Percentiles rank a stretch among this genome's conserved stretches.
phyloP scores from a whole-genome alignment of 257 asterid genomes.

The Osmanthus fragrans region DNA sequence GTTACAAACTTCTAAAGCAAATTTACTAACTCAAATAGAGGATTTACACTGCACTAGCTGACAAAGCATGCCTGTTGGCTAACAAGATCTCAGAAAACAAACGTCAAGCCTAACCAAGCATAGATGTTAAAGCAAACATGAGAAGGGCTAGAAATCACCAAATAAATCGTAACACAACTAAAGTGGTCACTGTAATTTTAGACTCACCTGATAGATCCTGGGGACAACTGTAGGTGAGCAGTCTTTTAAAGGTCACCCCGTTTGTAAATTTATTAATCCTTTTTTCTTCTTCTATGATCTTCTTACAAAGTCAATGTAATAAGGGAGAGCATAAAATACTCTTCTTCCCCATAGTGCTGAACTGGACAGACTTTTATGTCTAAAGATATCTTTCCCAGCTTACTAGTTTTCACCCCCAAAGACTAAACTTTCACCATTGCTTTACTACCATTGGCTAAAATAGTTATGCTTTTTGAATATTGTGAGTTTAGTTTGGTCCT shows the following conservation, averaged over 20 bases:
- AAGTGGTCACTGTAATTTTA: neutral
- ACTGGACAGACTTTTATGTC: neutral
- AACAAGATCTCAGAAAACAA: neutral
- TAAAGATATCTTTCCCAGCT: neutral
- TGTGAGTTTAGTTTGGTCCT: neutral
- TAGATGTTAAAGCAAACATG: neutral
- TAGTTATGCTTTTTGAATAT: neutral
- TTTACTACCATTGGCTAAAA: neutral
- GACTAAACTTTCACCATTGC: neutral
- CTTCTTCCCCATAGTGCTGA: neutral
- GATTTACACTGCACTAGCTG: neutral
- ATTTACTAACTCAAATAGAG: neutral
- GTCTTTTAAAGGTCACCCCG: neutral
- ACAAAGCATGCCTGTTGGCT: neutral
- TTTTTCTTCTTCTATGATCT: neutral
- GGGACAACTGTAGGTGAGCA: neutral
- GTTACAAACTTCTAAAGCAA: neutral
- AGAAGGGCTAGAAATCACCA: neutral
- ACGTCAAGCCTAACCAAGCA: neutral
- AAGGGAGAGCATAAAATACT: neutral
- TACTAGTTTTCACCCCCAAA: neutral
- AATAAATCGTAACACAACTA: neutral
- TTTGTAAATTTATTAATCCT: neutral
- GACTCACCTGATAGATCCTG: constrained; percentile 9
- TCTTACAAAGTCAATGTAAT: neutral